phyloP scores from a whole-genome alignment of 2,329 filamentous ascomycete species.

The Nothophaeocryptopus gaeumannii region DNA sequence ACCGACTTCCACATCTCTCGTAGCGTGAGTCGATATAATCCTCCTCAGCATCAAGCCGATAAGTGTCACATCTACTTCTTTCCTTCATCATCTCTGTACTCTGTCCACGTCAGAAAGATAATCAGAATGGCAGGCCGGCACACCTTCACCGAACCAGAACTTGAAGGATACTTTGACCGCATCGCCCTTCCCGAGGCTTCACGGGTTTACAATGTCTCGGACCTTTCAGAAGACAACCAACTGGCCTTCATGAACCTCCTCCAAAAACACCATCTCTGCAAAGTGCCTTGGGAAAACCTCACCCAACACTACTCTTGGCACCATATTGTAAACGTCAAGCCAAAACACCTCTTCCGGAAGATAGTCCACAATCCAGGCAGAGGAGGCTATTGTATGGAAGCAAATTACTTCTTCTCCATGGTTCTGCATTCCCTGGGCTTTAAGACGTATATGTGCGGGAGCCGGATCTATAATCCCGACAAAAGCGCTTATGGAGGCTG shows the following conservation, averaged over 20 bases:
- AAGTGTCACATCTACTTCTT: background rate
- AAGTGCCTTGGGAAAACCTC: slow-evolving; percentile 58
- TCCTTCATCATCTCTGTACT: background rate
- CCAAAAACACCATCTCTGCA: slow-evolving; percentile 42
- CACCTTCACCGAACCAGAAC: slow-evolving; percentile 18
- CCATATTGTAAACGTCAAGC: slow-evolving; percentile 49
- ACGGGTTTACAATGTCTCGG: slow-evolving; percentile 20
- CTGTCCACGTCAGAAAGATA: background rate
- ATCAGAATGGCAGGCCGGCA: slow-evolving; percentile 11
- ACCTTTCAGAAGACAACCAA: slow-evolving; percentile 18
- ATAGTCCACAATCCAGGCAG: slow-evolving; percentile 46
- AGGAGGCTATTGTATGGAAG: slow-evolving; percentile 60
- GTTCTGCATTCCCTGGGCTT: slow-evolving; percentile 54
- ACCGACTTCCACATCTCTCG: no score
- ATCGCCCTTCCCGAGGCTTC: slow-evolving; percentile 25
- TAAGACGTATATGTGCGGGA: slow-evolving; percentile 40
- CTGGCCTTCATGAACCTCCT: slow-evolving; percentile 27
- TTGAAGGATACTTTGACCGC: slow-evolving; percentile 29
- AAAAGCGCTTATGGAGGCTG: slow-evolving; percentile 28
- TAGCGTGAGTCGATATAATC: no score
- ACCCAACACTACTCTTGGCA: slow-evolving; percentile 53
- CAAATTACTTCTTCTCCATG: slow-evolving; percentile 52
- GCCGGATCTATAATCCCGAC: slow-evolving; percentile 34
- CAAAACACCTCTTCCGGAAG: slow-evolving; percentile 52
- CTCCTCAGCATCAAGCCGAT: no score